Evolutionary conservation across 306 rosid genomes (phyloP), one percentile per base, ranked within the genome.

Genomic region (Vigna hirtella): DNA sequence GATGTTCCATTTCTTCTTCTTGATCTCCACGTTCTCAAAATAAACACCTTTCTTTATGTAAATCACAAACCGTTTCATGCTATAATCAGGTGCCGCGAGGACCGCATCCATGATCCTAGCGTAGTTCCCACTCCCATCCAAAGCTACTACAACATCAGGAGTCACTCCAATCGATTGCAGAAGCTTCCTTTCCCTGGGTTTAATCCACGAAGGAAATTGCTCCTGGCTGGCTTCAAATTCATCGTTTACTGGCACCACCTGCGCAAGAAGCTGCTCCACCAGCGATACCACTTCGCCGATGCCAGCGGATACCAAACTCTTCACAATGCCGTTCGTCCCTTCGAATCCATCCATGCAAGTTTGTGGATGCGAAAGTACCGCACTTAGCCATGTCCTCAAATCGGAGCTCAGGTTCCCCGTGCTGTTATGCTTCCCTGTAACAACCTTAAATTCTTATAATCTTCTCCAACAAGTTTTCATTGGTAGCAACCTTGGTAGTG

Each of bases 1-100:
- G 34, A 95, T 76, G 52, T 95, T 93, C 98, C 99, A 95, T 18
- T 90, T 93, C 83, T 95, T 95, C 91, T 88, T 91, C 86, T 91
- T 93, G 76, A 95, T 90, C 88, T 93, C 98, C 48, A 93, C 93
- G 7, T 87, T 74, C 78, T 95, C 99, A 0, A 18, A 30, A 24
- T 95, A 95, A 3, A 89, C 68, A 49, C 98, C 99, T 59, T 12
- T 87, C 84, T 91, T 95, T 0, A 95, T 66, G 76, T 88, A 73
- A 9, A 95, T 88, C 6, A 95, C 96, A 66, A 52, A 83, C 0
- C 99, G 89, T 12, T 66, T 79, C 91, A 87, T 83, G 87, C 91
- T 93, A n/a, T 79, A 79, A 18, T 91, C 91, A 2, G 99, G 99
- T 2, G 96, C 98, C 1, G 96, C 93, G 15, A 28, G 8, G 7